Evolutionary conservation across 2,329 filamentous ascomycete genomes (phyloP), one percentile per base, ranked within the genome.

Genomic region (Claviceps pazoutovae): DNA sequence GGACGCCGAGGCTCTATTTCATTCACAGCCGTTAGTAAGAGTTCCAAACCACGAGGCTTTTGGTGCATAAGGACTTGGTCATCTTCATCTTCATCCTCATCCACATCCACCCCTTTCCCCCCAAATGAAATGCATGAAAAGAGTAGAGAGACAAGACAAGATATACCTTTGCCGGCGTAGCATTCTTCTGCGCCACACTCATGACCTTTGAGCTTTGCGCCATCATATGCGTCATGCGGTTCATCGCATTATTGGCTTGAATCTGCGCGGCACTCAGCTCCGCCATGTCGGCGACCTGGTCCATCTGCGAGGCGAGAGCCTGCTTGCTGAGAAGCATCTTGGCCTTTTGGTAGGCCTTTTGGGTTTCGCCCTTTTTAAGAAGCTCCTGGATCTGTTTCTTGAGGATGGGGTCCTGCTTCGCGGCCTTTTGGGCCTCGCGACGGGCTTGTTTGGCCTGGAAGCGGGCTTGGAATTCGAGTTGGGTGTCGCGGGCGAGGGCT

Each of bases 201-300:
- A 81, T 80, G 9, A 76, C 79, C 48, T 72, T 69, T 38, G 75
- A 78, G 4, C 75, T 79, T 64, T 77, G 74, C 23, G 73, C 73
- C 76, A 81, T 80, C 76, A 80, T 80, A 60, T 74, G 66, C 53
- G 78, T 80, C 78, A 81, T 81, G 57, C 77, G 74, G 67, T 81
- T 81, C 77, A 81, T 80, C 52, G 76, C 70, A 58, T 80, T 81
- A 67, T 81, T 81, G 62, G 78, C 77, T 68, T 81, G 76, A 64
- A 82, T 80, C 70, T 81, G 78, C 3, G 76, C 74, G 46, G 75
- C 73, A 30, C 72, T 76, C 30, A 80, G 69, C 65, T 81, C 78
- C 26, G 78, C 77, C 76, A 80, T 79, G 66, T 82, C 78, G 64
- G 78, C 78, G 62, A 79, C 78, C 65, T 78, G 75, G 65, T 81